phyloP scores from a whole-genome alignment of 768 basidiomycete genomes.

The Mycena albidolilacea region DNA sequence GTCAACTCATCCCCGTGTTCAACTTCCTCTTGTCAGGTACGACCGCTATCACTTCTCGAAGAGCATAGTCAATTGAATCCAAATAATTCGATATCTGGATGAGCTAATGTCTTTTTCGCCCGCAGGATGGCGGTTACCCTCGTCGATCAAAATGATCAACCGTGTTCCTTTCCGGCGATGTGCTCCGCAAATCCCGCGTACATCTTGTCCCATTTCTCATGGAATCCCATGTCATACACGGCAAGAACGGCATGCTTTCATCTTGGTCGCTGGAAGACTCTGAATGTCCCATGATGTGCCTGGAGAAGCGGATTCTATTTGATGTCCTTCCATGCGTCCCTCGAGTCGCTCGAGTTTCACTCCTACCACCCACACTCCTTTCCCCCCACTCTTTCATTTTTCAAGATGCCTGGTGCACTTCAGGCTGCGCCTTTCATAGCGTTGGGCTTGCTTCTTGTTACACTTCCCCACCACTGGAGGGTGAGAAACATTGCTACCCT shows the following conservation, averaged over 20 bases:
- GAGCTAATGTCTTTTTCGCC: too few relatives aligned
- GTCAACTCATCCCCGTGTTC: background rate
- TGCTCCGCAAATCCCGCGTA: background rate
- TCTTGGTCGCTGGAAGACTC: background rate
- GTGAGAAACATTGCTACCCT: slow-evolving; percentile 49
- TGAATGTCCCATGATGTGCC: background rate
- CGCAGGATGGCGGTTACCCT: too few relatives aligned
- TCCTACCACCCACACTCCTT: slow-evolving; percentile 6
- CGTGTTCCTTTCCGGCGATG: too few relatives aligned
- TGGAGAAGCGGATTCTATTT: background rate
- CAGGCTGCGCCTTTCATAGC: slow-evolving; percentile 29
- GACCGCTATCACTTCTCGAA: too few relatives aligned
- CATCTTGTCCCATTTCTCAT: background rate
- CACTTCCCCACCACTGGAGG: slow-evolving; percentile 47
- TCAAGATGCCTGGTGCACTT: slow-evolving; percentile 30
- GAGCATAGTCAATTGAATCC: too few relatives aligned
- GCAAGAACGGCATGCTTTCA: background rate
- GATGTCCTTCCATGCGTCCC: background rate
- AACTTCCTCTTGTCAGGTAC: too few relatives aligned
- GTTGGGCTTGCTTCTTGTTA: slow-evolving; percentile 18
- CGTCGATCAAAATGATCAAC: too few relatives aligned
- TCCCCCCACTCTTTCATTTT: background rate
- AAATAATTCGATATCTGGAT: too few relatives aligned
- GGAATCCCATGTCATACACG: background rate
- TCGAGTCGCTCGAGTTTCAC: background rate